Base-by-base conservation (phyloP, 306 rosid species). In the Pterocarpus macrocarpus region DNA sequence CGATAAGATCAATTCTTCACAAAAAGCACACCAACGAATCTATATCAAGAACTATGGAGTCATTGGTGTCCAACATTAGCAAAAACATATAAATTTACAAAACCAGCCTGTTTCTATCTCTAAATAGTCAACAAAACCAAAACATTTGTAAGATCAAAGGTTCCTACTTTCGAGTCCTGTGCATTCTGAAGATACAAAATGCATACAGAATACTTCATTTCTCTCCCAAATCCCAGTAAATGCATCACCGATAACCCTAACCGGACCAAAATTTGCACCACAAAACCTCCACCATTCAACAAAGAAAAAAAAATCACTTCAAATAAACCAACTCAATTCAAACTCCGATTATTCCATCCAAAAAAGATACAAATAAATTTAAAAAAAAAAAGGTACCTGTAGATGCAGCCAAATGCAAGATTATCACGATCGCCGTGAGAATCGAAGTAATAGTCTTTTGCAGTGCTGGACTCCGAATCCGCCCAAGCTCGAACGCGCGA, bases 401-500 rank as follows among this genome's bases (percentile, higher is more conserved):
- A 94, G 55, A 89, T 90, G 14, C 85, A 80, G 4, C 97, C 98
- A 15, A 92, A 94, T 3, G 88, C 94, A 52, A 92, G 81, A 85
- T 94, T 91, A 77, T 95, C 97, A 12, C 83, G 97, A 80, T 93
- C 97, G 11, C 97, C 97, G 0, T 71, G 89, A 61, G 94, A 88
- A 81, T 95, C 99, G 34, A 91, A 53, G 97, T 83, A 95, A 82
- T 89, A 95, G 52, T 90, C 95, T 73, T 91, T 93, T 15, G 90
- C 34, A 57, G 87, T 80, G 35, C 82, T 87, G 50, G 87, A 38
- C 68, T 77, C 87, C 5, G 94, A 88, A 79, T 84, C 92, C 13
- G 89, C 94, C 98, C 97, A 95, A 39, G 90, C 89, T 78, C 92
- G 88, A 84, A 89, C 91, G 55, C 85, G 85, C 13, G 98, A 88